These are phyloP conservation scores for Davidsoniella australis DNA, from an alignment of 2,329 filamentous ascomycete genomes.

Conservation along the genomic window DNA sequence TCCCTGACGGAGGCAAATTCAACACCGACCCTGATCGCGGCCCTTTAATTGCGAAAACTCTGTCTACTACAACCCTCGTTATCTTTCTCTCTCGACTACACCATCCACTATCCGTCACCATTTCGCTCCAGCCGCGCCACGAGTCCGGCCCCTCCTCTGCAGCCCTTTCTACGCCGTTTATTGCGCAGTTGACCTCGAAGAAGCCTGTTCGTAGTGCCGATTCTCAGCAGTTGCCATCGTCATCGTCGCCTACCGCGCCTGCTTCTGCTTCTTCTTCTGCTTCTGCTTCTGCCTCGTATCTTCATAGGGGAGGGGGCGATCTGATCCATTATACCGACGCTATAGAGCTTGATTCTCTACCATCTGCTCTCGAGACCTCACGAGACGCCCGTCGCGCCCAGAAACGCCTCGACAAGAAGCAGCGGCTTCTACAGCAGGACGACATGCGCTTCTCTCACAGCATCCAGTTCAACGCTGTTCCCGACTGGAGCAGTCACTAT, in stretches of 20 bases:
- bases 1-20: no score
- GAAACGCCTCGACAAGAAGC: constrained; percentile 46
- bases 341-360: constrained; percentile 25
- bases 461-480: constrained; percentile 97
- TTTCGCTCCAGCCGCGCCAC: constrained; percentile 18
- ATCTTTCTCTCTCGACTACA: not conserved
- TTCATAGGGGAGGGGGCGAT: constrained; percentile 11
- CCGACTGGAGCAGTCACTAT: constrained; percentile 98
- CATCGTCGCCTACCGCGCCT: not conserved
- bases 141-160: constrained; percentile 25
- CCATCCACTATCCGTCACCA: constrained; percentile 18
- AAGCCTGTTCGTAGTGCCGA: no score
- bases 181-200: no score
- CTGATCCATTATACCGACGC: constrained; percentile 13
- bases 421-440: constrained; percentile 54
- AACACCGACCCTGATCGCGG: no score
- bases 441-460: constrained; percentile 99
- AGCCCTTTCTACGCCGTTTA: not conserved
- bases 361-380: constrained; percentile 17
- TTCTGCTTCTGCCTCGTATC: constrained; percentile 9
- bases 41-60: not conserved
- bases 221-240: not conserved
- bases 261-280: constrained; percentile 4
- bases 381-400: constrained; percentile 20
- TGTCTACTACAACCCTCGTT: not conserved